Conservation (phyloP, 2,329 filamentous ascomycete species). For the Fusarium sambucinum region DNA sequence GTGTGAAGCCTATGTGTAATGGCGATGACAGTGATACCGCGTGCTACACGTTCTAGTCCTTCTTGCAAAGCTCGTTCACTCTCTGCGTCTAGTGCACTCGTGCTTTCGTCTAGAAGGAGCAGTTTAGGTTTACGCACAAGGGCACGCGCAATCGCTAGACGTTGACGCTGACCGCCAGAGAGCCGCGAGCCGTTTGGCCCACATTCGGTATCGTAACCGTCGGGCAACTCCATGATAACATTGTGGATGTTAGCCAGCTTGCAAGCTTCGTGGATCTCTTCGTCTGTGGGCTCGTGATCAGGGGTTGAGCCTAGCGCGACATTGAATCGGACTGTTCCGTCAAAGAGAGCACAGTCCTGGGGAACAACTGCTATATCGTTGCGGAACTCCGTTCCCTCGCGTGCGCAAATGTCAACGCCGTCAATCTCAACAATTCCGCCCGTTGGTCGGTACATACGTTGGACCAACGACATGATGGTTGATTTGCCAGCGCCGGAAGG, state of each 20-base stretch:
- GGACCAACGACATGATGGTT: constrained; percentile 69
- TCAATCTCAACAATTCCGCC: constrained; percentile 59
- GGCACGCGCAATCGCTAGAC: constrained; percentile 82
- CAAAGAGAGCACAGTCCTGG: constrained; percentile 69
- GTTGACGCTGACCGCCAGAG: constrained; percentile 83
- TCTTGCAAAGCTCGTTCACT: constrained; percentile 75
- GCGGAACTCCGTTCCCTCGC: constrained; percentile 60
- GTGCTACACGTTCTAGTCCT: constrained; percentile 69
- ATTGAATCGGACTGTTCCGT: constrained; percentile 68
- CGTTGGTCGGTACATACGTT: constrained; percentile 62
- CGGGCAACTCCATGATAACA: constrained; percentile 70
- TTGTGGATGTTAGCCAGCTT: constrained; percentile 78
- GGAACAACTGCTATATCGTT: constrained; percentile 68
- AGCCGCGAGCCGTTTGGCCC: constrained; percentile 80
- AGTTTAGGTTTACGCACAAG: constrained; percentile 78
- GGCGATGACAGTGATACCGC: constrained; percentile 67
- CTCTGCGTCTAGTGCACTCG: constrained; percentile 79
- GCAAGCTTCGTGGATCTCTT: constrained; percentile 75
- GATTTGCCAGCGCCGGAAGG: constrained; percentile 76
- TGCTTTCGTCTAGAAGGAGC: constrained; percentile 84
- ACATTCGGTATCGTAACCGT: constrained; percentile 74
- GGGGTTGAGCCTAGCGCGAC: constrained; percentile 67
- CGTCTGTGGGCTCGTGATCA: constrained; percentile 65
- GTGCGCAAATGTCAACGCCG: constrained; percentile 59
- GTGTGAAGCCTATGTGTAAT: constrained; percentile 70